Evolutionary conservation across 176 grass and related monocot species (phyloP), one percentile per base, ranked within the genome.

Genomic region (Hyparrhenia diplandra): DNA sequence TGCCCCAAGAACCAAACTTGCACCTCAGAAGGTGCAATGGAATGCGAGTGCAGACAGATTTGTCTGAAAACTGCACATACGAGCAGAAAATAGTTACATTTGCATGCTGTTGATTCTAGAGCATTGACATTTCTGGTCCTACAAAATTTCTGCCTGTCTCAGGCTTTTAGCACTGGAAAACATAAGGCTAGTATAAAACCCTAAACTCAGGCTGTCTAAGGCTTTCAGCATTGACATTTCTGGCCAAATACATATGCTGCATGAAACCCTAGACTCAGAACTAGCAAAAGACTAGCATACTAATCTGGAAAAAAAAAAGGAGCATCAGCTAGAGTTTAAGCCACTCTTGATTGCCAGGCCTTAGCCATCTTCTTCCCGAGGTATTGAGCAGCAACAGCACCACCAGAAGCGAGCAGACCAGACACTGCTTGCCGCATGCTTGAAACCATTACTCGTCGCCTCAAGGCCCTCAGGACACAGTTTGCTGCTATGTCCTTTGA

Each of bases 351-450:
- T 39, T 75, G 84, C 94, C 91, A 97, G 2, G 91, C 89, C 80
- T 93, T 97, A 0, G 91, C 87, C 55, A 93, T 88, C 73, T 94
- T 97, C 76, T 85, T 97, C 69, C 81, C 73, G 7, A 97, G 84
- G 67, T 97, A 93, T 23, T 81, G 75, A 14, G 75, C 82, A 51
- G 91, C 94, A 71, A 91, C 86, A 8, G 77, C 36, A 5, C 94
- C 91, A 28, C 94, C 94, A n/a, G 91, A 81, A 24, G 91, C 87
- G 27, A 94, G 77, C 73, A 97, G 68, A 59, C 91, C 94, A 51
- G 82, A 97, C 5, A 84, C 43, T 29, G 94, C 94, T 71, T 97
- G 94, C 47, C 88, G 92, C 4, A 76, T 67, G n/a, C 94, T 97
- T 20, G 91, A 91, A 31, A 80, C 82, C 94, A 90, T 90, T 24